These are phyloP conservation scores for Triticum timopheevii DNA, from an alignment of 176 grass and related monocot species.

Conservation along the genomic window DNA sequence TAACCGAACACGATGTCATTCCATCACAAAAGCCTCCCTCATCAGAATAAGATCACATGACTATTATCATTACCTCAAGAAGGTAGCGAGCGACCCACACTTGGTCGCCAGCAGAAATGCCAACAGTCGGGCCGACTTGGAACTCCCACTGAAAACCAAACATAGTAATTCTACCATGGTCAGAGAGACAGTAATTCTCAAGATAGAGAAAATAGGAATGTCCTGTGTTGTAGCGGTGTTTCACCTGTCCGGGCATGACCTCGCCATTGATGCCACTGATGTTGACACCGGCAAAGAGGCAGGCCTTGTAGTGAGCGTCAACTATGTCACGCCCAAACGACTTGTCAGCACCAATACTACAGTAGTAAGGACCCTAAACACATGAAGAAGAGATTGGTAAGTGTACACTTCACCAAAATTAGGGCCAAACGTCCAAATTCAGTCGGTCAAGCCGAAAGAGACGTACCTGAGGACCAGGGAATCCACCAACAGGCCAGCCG, in stretches of 20 bases:
- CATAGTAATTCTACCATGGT: background rate
- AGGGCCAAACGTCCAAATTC: background rate
- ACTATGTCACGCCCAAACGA: slow-evolving; percentile 94
- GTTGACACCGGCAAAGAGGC: slow-evolving; percentile 82
- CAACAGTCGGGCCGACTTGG: slow-evolving; percentile 85
- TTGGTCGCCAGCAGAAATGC: slow-evolving; percentile 81
- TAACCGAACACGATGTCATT: background rate
- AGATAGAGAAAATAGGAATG: background rate
- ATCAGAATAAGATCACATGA: background rate
- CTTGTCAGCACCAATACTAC: slow-evolving; percentile 76
- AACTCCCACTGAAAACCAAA: slow-evolving; percentile 84
- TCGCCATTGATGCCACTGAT: slow-evolving; percentile 98
- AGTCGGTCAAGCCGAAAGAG: background rate
- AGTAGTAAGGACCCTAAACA: slow-evolving; percentile 94
- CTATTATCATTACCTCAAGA: slow-evolving; percentile 64
- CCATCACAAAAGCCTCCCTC: background rate
- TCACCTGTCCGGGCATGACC: slow-evolving; percentile 99
- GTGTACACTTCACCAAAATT: slow-evolving; percentile 25
- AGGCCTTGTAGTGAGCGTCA: slow-evolving; percentile 94
- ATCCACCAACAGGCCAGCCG: slow-evolving; percentile 96
- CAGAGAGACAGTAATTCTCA: background rate
- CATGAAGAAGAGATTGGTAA: background rate
- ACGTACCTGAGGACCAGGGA: slow-evolving; percentile 86
- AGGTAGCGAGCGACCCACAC: slow-evolving; percentile 93
- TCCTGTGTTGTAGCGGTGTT: background rate